Evolutionary conservation across 805 yeast genomes (phyloP).

Genomic region (Hanseniaspora meyeri): DNA sequence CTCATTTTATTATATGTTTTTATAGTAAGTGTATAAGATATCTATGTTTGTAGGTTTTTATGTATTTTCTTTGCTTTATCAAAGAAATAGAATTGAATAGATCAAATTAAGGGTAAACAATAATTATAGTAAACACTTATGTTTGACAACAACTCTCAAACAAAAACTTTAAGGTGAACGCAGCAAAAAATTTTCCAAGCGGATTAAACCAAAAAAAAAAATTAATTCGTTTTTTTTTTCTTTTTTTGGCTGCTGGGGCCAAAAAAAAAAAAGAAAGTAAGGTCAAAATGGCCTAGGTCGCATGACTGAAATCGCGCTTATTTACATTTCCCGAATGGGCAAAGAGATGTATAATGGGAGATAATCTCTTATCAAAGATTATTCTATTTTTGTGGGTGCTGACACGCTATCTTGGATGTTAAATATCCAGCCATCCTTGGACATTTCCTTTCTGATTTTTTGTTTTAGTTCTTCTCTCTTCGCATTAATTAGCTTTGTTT

Average conservation of each 20-base stretch:
- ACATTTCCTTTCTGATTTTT: slow-evolving; percentile 20
- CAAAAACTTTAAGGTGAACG: no score
- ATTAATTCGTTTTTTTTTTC: no score
- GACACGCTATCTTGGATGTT: slow-evolving; percentile 36
- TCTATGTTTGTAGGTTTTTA: not conserved
- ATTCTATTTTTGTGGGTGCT: not conserved
- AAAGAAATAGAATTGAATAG: no score
- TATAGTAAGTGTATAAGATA: not conserved
- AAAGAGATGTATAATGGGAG: not conserved
- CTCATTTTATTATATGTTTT: not conserved
- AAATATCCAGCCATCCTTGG: slow-evolving; percentile 36
- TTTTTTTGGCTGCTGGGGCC: no score
- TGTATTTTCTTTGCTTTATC: no score
- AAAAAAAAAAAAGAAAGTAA: no score
- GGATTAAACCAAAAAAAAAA: not conserved
- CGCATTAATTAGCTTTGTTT: slow-evolving; percentile 13
- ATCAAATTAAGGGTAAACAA: no score
- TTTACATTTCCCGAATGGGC: not conserved
- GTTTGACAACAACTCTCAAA: no score
- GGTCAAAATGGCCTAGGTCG: not conserved
- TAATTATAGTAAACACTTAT: no score
- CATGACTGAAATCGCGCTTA: not conserved
- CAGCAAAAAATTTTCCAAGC: no score
- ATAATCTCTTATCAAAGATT: not conserved
- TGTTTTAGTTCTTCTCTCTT: slow-evolving; percentile 18